Conservation (phyloP, 2,329 filamentous ascomycete genomes). For the Westerdykella ornata region DNA sequence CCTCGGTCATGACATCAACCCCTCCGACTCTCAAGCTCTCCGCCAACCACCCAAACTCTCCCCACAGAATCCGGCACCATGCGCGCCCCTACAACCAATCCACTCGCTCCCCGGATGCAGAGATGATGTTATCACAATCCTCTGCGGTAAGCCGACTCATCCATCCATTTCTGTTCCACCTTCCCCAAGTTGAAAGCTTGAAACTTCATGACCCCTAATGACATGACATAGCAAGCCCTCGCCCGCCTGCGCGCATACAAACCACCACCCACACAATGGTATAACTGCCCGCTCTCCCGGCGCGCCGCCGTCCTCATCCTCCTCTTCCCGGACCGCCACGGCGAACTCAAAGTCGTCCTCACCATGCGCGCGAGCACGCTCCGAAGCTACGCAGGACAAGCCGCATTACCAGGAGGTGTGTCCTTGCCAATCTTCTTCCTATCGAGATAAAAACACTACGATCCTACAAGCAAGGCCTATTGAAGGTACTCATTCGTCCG, state of each 20-base stretch:
- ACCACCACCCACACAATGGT: conserved; percentile 53
- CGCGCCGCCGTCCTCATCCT: conserved; percentile 83
- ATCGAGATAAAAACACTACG: background rate
- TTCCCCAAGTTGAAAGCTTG: background rate
- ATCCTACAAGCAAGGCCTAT: no score
- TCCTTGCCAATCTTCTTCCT: conserved; percentile 26
- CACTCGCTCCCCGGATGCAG: conserved; percentile 3
- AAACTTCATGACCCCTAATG: conserved; percentile 7
- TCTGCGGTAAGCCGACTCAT: conserved; percentile 24
- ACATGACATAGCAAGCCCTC: conserved; percentile 43
- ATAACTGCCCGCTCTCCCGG: conserved; percentile 52
- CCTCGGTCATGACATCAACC: conserved; percentile 13
- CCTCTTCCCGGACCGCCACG: conserved; percentile 75
- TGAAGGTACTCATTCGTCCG: no score
- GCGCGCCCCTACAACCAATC: conserved; percentile 25
- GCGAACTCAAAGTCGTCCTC: conserved; percentile 64
- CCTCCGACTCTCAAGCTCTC: conserved; percentile 9
- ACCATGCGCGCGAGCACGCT: conserved; percentile 56
- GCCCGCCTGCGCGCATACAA: conserved; percentile 51
- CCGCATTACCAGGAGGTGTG: conserved; percentile 74
- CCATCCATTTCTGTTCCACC: background rate
- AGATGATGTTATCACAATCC: conserved; percentile 25
- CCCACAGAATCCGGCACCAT: conserved; percentile 8
- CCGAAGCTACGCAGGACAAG: conserved; percentile 63
- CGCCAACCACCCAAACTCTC: conserved; percentile 4